Conservation (phyloP, 495 filamentous ascomycete genomes). For the Penicillium lagena region DNA sequence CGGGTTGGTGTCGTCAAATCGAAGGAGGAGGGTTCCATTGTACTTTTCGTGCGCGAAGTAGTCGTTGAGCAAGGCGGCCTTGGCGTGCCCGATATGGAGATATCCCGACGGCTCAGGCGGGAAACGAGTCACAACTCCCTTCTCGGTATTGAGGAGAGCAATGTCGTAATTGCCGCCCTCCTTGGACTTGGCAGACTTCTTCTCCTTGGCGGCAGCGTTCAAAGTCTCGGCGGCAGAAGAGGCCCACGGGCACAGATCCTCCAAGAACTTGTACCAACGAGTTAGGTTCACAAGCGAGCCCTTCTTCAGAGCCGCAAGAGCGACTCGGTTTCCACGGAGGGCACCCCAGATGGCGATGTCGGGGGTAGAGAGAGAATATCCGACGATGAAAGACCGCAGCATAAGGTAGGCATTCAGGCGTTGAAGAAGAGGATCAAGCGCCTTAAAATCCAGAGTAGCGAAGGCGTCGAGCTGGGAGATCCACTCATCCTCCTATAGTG, state of each 20-base stretch:
- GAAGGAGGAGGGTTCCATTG: constrained; percentile 72
- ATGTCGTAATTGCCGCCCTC: constrained; percentile 88
- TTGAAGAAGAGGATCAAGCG: constrained; percentile 65
- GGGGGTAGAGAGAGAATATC: constrained; percentile 69
- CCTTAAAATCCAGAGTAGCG: constrained; percentile 65
- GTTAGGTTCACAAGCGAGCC: constrained; percentile 69
- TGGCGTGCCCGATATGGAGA: constrained; percentile 89
- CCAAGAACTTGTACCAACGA: constrained; percentile 85
- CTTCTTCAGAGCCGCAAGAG: constrained; percentile 71
- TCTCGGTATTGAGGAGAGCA: constrained; percentile 76
- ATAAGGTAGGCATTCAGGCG: constrained; percentile 81
- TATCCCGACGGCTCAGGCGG: constrained; percentile 95
- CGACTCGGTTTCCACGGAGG: constrained; percentile 80
- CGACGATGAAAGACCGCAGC: constrained; percentile 78
- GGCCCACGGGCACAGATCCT: constrained; percentile 66
- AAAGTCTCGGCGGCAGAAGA: constrained; percentile 46
- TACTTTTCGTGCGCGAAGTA: constrained; percentile 91
- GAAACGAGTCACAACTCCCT: constrained; percentile 91
- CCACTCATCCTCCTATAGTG: constrained; percentile 49
- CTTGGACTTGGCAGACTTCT: constrained; percentile 68
- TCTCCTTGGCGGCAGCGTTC: constrained; percentile 52
- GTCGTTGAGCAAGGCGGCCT: constrained; percentile 86
- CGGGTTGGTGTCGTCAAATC: constrained; percentile 93
- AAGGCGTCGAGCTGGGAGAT: constrained; percentile 44
- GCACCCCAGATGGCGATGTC: constrained; percentile 83